Evolutionary conservation across 2,329 filamentous ascomycete genomes (phyloP), one percentile per base, ranked within the genome.

Genomic region (Zopfia rhizophila): DNA sequence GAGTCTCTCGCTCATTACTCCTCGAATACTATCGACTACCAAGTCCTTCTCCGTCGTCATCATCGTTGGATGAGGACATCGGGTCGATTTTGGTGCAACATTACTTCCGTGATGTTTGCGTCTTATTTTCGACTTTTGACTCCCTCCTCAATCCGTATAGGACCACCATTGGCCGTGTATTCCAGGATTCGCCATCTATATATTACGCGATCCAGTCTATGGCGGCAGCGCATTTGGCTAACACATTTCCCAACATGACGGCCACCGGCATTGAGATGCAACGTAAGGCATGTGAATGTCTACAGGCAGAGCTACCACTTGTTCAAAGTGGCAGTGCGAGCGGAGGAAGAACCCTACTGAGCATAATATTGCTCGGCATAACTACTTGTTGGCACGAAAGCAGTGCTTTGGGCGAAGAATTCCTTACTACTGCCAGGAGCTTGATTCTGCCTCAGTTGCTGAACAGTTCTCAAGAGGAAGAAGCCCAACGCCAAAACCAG

Each of bases 71-170:
- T 45, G 72, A 72, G 31, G 78, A 82, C 33, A 71, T 78, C 13
- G 78, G 80, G 3, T 83, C 80, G 33, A 76, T 81, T 32, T 70
- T 86, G 12, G 79, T 86, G 7, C 82, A 85, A 35, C 83, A 86
- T 55, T 86, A 86, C 55, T 86, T 86, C 69, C 81, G 81, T 55
- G 81, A 85, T 48, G 82, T 85, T 3, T 84, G 82, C 36, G 78
- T 76, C 3, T 68, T 86, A 7, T 86, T 84, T 62, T 86, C 83
- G n/a, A 84, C 80, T 47, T 87, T 84, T 56, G 84, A 86, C 63
- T 84, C 82, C 14, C 73, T 77, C 10, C 74, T 84, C 54, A 87
- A 86, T 54, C 82, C 82, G 0, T 86, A 85, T 53, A 74, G 83
- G 25, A 81, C 78, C 2, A 81, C 82, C 0, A 81, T 86, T 10